Conservation (phyloP, 805 yeast genomes). For the Hanseniaspora jakobsenii region DNA sequence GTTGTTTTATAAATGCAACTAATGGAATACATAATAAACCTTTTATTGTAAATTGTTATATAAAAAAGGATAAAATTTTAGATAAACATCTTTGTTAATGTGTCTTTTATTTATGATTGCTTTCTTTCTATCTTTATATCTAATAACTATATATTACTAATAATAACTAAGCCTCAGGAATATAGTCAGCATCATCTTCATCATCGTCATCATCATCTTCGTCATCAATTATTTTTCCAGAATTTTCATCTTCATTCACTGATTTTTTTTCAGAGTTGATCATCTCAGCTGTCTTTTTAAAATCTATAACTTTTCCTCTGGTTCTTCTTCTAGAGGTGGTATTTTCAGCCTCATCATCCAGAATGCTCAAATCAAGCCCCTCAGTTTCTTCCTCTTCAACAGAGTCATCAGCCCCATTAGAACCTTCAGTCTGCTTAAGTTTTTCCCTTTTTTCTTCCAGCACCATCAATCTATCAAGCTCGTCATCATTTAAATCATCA, state of each 20-base stretch:
- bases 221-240: neutral
- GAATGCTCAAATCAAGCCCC: slow-evolving; percentile 7
- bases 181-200: slow-evolving; percentile 12
- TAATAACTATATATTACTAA: too few species aligned
- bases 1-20: too few species aligned
- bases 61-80: too few species aligned
- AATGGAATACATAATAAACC: too few species aligned
- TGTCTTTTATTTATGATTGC: too few species aligned
- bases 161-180: slow-evolving; percentile 11
- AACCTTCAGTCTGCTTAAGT: neutral
- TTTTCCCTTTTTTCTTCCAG: slow-evolving; percentile 14
- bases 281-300: slow-evolving; percentile 11
- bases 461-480: slow-evolving; percentile 11
- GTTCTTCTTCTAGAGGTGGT: slow-evolving; percentile 12
- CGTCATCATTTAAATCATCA: slow-evolving; percentile 13
- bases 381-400: slow-evolving; percentile 14
- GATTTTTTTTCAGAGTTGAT: neutral
- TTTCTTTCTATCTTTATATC: too few species aligned
- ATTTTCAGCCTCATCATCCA: neutral
- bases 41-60: too few species aligned
- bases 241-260: neutral
- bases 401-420: neutral
- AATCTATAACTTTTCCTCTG: slow-evolving; percentile 15
- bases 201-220: slow-evolving; percentile 10
- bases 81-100: too few species aligned